Conservation (phyloP, 1,284 basidiomycete genomes). For the Sanguinoderma infundibulare region DNA sequence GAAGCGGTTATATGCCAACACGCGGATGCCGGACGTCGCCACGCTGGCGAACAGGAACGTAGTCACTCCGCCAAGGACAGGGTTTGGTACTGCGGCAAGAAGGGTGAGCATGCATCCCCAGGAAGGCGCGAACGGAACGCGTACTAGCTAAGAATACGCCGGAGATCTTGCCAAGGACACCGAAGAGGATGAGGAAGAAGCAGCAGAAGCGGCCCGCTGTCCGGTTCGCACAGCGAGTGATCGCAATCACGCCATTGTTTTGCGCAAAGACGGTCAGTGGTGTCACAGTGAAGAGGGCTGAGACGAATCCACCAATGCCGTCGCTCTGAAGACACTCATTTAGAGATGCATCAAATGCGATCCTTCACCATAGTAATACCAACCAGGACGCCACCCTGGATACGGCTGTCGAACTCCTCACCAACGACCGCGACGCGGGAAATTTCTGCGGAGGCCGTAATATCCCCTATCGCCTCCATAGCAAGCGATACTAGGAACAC, state of each 20-base stretch:
- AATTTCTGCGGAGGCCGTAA: constrained; percentile 85
- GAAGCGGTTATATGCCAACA: constrained; percentile 69
- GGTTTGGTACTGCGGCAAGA: constrained; percentile 61
- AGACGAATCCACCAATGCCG: constrained; percentile 75
- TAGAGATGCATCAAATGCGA: not conserved
- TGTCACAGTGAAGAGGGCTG: constrained; percentile 81
- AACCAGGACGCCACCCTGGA: constrained; percentile 85
- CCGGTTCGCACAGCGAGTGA: constrained; percentile 80
- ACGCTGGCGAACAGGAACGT: constrained; percentile 67
- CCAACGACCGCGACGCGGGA: constrained; percentile 73
- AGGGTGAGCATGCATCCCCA: not conserved
- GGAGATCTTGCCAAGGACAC: constrained; percentile 79
- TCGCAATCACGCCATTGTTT: constrained; percentile 83
- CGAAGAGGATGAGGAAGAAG: constrained; percentile 73
- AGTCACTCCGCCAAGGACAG: constrained; percentile 85
- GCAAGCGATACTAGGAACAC: constrained; percentile 62
- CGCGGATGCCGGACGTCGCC: constrained; percentile 65
- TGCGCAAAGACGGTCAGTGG: constrained; percentile 84
- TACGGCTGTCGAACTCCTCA: constrained; percentile 75
- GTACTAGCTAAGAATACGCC: constrained; percentile 77
- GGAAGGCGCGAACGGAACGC: constrained; percentile 17
- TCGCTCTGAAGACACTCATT: constrained; percentile 53
- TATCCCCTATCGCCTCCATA: constrained; percentile 88
- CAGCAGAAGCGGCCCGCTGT: constrained; percentile 77
- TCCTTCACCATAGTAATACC: constrained; percentile 29